phyloP scores from a whole-genome alignment of 2,329 filamentous ascomycete genomes.

The Endoconidiophora laricicola region DNA sequence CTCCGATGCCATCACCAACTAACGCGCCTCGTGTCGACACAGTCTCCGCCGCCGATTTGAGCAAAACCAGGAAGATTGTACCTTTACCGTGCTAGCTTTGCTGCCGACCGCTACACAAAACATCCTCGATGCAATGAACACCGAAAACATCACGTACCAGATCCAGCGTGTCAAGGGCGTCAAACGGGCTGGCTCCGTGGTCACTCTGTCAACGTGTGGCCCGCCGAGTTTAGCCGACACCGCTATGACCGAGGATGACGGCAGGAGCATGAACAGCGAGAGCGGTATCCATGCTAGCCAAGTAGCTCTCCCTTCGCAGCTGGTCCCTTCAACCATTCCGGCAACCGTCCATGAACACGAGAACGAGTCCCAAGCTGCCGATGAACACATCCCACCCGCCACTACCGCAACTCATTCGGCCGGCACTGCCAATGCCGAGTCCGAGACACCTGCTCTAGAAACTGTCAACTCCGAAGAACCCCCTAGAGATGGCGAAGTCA shows the following conservation, averaged over 20 bases:
- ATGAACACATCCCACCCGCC: not conserved
- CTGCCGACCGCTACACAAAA: constrained; percentile 83
- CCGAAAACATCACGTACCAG: constrained; percentile 83
- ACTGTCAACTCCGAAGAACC: not conserved
- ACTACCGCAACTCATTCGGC: not conserved
- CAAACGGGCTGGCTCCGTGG: constrained; percentile 43
- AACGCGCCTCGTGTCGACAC: constrained; percentile 3
- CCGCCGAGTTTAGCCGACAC: constrained; percentile 47
- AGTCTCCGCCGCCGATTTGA: constrained; percentile 92
- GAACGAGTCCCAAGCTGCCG: constrained; percentile 14
- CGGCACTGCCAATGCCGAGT: not conserved
- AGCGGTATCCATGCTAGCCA: constrained; percentile 75
- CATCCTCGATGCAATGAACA: constrained; percentile 72
- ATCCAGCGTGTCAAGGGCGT: constrained; percentile 75
- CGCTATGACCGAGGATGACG: constrained; percentile 69
- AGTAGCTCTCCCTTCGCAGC: constrained; percentile 35
- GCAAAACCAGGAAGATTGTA: constrained; percentile 98
- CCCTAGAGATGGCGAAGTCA: not conserved
- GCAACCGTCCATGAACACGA: constrained; percentile 17
- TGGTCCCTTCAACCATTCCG: constrained; percentile 24
- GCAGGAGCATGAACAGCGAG: constrained; percentile 62
- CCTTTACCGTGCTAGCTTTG: constrained; percentile 90
- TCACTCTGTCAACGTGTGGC: constrained; percentile 35
- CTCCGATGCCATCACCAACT: not conserved
- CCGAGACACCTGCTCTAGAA: not conserved